Percentiles rank a stretch among this genome's conserved stretches.
phyloP scores from a whole-genome alignment of 2,329 filamentous ascomycete species.

The Juglanconis sp. region DNA sequence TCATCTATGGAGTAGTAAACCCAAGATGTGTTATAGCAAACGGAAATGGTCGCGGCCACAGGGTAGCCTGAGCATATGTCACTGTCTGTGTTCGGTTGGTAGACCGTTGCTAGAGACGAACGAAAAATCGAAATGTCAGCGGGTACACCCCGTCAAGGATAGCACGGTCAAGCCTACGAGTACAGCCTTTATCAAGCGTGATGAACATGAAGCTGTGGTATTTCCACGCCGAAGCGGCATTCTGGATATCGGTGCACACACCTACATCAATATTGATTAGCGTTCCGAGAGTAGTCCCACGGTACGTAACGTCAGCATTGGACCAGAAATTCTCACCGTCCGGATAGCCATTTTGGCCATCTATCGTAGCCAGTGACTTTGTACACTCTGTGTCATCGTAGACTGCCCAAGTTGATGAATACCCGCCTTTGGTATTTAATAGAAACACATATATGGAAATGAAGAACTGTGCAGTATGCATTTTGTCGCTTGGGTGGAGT shows the following conservation, averaged over 20 bases:
- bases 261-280: neutral
- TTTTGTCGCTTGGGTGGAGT: neutral
- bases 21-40: conserved; percentile 9
- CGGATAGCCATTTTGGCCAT: neutral
- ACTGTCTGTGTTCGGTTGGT: neutral
- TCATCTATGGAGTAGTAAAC: conserved; percentile 8
- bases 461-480: neutral
- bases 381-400: neutral
- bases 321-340: neutral
- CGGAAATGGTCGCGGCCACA: neutral
- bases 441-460: neutral
- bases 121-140: neutral
- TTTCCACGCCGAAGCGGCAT: neutral
- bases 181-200: conserved; percentile 5
- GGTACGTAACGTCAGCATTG: neutral
- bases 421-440: neutral
- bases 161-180: neutral
- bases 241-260: neutral
- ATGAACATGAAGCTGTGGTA: neutral
- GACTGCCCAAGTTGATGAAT: neutral
- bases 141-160: neutral
- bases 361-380: neutral
- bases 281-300: neutral
- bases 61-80: conserved; percentile 2
- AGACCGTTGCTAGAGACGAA: conserved; percentile 3